Evolutionary conservation across 768 basidiomycete genomes (phyloP).

Genomic region (Podaxis pistillaris): DNA sequence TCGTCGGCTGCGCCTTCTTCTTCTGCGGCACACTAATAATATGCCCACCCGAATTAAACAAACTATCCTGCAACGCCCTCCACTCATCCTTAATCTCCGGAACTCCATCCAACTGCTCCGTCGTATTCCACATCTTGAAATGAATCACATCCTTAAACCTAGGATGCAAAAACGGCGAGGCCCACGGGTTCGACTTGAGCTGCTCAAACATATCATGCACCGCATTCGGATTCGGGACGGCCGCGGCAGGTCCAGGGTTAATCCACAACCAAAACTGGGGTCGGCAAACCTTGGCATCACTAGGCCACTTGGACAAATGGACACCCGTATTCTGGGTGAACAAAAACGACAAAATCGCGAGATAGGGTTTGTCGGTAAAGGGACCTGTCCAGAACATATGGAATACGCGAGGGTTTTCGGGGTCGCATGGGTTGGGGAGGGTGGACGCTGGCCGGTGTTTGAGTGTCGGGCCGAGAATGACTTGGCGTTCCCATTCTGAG

Average conservation of each 20-base stretch:
- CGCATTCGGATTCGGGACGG: conserved; percentile 77
- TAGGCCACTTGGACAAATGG: conserved; percentile 46
- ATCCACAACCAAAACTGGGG: conserved; percentile 97
- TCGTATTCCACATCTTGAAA: conserved; percentile 97
- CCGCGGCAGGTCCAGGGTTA: conserved; percentile 88
- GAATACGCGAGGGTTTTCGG: conserved; percentile 78
- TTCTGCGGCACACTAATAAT: conserved; percentile 60
- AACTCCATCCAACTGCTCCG: conserved; percentile 87
- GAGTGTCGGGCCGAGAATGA: conserved; percentile 46
- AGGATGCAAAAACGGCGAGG: conserved; percentile 85
- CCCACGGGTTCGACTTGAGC: conserved; percentile 84
- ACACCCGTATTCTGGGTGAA: conserved; percentile 91
- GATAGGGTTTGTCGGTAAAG: conserved; percentile 96
- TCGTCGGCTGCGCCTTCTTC: conserved; percentile 23
- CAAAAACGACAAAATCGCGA: conserved; percentile 88
- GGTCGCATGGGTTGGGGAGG: conserved; percentile 57
- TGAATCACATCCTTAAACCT: conserved; percentile 86
- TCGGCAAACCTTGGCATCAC: conserved; percentile 58
- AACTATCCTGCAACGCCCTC: conserved; percentile 63
- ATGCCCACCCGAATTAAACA: conserved; percentile 88
- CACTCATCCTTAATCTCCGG: conserved; percentile 88
- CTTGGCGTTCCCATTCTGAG: conserved; percentile 53
- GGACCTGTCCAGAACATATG: conserved; percentile 98
- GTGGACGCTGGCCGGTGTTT: conserved; percentile 42
- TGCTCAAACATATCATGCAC: conserved; percentile 79